Evolutionary conservation across 164 flowering plant species (phyloP).

Genomic region (Magnolia kwangsiensis): DNA sequence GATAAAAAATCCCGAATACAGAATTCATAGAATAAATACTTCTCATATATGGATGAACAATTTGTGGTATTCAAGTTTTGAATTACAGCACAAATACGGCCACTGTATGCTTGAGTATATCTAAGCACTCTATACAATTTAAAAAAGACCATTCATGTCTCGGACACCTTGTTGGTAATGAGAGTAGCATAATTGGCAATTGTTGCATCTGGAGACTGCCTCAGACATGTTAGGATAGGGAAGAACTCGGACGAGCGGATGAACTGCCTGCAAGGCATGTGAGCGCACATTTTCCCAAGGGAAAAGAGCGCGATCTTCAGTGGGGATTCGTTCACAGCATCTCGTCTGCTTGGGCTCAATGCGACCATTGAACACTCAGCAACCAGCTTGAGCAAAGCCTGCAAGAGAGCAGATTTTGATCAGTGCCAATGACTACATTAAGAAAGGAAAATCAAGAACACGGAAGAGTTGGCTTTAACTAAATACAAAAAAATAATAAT

Average conservation of each 20-base stretch:
- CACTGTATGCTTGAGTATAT: neutral
- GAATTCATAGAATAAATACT: too few relatives aligned
- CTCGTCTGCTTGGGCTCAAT: conserved; percentile 67
- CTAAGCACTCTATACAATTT: neutral
- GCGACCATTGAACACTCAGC: conserved; percentile 70
- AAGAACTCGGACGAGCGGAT: conserved; percentile 70
- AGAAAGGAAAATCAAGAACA: too few relatives aligned
- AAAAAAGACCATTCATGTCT: conserved; percentile 23
- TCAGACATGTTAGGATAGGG: conserved; percentile 57
- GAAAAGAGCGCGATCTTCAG: conserved; percentile 89
- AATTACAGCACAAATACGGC: neutral
- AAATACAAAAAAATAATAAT: too few relatives aligned
- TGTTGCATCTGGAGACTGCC: conserved; percentile 73
- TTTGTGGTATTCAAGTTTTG: too few relatives aligned
- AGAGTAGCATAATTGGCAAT: conserved; percentile 72
- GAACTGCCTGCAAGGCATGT: conserved; percentile 63
- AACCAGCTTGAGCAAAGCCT: conserved; percentile 86
- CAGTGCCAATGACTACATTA: neutral
- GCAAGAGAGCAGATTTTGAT: conserved; percentile 18
- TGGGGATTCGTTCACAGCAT: conserved; percentile 80
- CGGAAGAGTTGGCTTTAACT: too few relatives aligned
- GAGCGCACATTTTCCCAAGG: conserved; percentile 81
- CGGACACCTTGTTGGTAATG: conserved; percentile 52
- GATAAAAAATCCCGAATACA: too few relatives aligned
- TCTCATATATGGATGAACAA: too few relatives aligned